Conservation (phyloP, 1,284 basidiomycete genomes). For the Lentinula novae-zelandiae region DNA sequence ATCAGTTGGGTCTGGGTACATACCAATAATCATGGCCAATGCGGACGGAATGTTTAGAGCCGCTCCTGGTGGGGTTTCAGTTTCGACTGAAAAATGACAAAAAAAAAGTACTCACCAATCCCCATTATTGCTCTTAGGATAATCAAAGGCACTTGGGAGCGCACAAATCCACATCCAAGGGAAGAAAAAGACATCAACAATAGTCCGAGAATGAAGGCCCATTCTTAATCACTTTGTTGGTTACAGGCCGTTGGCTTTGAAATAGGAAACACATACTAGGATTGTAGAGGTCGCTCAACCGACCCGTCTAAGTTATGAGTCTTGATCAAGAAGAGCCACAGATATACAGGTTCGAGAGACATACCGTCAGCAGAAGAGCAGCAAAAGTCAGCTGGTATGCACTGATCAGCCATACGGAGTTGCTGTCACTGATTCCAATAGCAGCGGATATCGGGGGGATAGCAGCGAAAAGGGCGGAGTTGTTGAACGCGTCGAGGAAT, state of each 20-base stretch:
- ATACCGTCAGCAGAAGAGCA: constrained; percentile 15
- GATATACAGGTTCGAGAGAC: neutral
- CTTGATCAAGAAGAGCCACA: neutral
- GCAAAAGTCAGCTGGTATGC: constrained; percentile 20
- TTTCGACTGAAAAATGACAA: neutral
- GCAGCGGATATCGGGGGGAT: constrained; percentile 8
- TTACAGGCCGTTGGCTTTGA: neutral
- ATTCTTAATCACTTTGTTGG: constrained; percentile 4
- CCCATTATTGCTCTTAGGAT: constrained; percentile 19
- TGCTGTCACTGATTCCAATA: neutral
- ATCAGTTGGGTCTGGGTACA: constrained; percentile 15
- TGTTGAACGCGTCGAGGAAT: constrained; percentile 16
- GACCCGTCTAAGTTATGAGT: constrained; percentile 14
- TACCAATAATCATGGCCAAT: constrained; percentile 17
- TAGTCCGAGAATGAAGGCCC: constrained; percentile 17
- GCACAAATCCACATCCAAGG: constrained; percentile 17
- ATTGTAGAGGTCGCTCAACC: constrained; percentile 18
- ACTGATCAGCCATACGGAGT: constrained; percentile 22
- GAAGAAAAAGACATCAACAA: constrained; percentile 21
- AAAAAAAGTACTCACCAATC: constrained; percentile 13
- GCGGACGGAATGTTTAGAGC: constrained; percentile 20
- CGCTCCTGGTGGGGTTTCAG: constrained; percentile 13
- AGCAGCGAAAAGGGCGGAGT: constrained; percentile 15
- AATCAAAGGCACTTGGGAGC: constrained; percentile 18
- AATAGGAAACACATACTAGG: constrained; percentile 22